A percentile compares a stretch with the other conserved stretches of the same genome.
These are phyloP conservation scores for Exophiala alcalophila DNA, from an alignment of 2,329 filamentous ascomycete genomes.

Conservation along the genomic window DNA sequence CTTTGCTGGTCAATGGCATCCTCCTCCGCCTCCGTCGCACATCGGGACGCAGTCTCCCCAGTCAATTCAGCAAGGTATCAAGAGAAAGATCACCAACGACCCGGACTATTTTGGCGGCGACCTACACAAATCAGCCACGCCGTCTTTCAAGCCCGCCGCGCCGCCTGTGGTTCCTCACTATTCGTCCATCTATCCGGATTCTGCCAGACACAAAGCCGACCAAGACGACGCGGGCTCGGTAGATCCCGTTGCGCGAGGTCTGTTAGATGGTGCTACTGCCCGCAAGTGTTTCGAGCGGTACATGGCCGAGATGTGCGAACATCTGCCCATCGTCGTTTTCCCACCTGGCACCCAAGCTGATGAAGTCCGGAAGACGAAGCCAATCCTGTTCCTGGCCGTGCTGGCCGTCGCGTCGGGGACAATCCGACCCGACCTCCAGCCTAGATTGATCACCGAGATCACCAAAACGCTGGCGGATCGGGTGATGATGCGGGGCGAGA, in stretches of 20 bases:
- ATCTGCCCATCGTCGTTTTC: slow-evolving; percentile 59
- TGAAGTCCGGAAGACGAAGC: slow-evolving; percentile 56
- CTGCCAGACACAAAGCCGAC: slow-evolving; percentile 13
- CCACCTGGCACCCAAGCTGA: slow-evolving; percentile 53
- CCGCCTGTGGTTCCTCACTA: slow-evolving; percentile 5
- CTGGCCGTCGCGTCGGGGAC: slow-evolving; percentile 53
- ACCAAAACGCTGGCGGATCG: slow-evolving; percentile 72
- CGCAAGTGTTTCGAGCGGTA: slow-evolving; percentile 58
- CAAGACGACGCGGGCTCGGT: slow-evolving; percentile 32
- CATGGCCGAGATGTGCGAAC: slow-evolving; percentile 51
- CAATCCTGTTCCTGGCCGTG: slow-evolving; percentile 58
- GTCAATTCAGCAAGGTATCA: slow-evolving; percentile 24
- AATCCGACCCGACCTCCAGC: slow-evolving; percentile 56
- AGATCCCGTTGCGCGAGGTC: slow-evolving; percentile 49
- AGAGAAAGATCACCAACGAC: slow-evolving; percentile 25
- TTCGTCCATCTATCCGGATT: slow-evolving; percentile 11
- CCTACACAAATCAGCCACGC: slow-evolving; percentile 22
- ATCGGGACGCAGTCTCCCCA: slow-evolving; percentile 17
- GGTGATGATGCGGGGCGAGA: slow-evolving; percentile 71
- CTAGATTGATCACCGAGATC: slow-evolving; percentile 63
- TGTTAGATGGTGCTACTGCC: slow-evolving; percentile 53
- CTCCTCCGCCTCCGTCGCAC: slow-evolving; percentile 17
- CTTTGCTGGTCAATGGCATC: slow-evolving; percentile 27
- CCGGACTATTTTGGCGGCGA: slow-evolving; percentile 30
- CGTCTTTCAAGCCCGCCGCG: slow-evolving; percentile 15